Conservation (phyloP, 352 stramenopile species). For the Phytophthora hybrid region DNA sequence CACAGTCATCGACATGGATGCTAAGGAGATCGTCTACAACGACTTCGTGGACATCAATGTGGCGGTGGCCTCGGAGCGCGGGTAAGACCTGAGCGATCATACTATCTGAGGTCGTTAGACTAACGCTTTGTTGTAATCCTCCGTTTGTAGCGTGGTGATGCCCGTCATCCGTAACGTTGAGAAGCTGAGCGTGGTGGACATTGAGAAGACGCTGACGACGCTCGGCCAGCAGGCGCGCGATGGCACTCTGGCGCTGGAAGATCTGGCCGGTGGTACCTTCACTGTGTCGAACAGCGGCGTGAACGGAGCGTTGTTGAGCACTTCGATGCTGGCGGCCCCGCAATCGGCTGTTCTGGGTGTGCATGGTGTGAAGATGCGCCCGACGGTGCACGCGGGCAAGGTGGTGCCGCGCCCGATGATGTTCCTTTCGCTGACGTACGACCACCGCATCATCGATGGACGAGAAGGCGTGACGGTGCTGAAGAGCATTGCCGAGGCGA, state of each 20-base stretch:
- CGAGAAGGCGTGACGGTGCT: constrained; percentile 99
- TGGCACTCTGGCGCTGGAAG: constrained; percentile 79
- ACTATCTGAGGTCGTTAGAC: neutral
- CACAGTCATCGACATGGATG: constrained; percentile 96
- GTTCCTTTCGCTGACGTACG: constrained; percentile 99
- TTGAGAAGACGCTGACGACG: constrained; percentile 96
- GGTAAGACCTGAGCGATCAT: constrained; percentile 46
- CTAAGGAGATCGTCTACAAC: constrained; percentile 99
- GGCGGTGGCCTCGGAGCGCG: constrained; percentile 95
- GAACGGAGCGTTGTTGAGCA: constrained; percentile 97
- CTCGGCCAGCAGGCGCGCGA: constrained; percentile 84
- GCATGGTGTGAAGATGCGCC: constrained; percentile 98
- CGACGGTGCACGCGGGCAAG: constrained; percentile 93
- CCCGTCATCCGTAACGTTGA: constrained; percentile 99
- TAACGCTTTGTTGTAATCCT: constrained; percentile 15
- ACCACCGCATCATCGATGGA: constrained; percentile 99
- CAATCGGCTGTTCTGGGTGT: constrained; percentile 99
- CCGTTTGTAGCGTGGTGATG: constrained; percentile 91
- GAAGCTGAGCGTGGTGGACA: constrained; percentile 95
- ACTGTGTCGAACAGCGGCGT: constrained; percentile 99
- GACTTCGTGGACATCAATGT: constrained; percentile 99
- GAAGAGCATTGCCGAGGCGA: constrained; percentile 98
- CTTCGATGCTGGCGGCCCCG: constrained; percentile 98
- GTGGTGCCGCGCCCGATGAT: constrained; percentile 99
- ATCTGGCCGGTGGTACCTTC: constrained; percentile 98